Conservation (phyloP, 805 yeast genomes). For the Schizosaccharomyces lindneri region DNA sequence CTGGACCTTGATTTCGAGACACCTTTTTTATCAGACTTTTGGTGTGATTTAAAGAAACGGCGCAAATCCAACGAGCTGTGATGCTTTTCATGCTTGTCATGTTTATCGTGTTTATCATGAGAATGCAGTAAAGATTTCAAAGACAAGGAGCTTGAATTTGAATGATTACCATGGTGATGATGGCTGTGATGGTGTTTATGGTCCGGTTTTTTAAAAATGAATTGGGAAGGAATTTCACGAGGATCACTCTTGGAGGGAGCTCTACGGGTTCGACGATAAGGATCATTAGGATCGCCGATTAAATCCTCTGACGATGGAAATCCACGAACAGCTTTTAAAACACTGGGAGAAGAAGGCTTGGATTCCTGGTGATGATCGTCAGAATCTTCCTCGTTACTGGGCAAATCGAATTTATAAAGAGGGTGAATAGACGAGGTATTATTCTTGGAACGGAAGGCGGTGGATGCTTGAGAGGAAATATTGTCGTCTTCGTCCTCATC, state of each 20-base stretch:
- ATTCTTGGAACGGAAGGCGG: neutral
- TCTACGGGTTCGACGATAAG: constrained; percentile 14
- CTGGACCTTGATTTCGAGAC: constrained; percentile 4
- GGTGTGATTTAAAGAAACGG: constrained; percentile 1
- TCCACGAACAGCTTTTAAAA: neutral
- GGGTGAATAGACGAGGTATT: neutral
- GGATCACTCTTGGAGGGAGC: constrained; percentile 8
- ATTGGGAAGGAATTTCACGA: constrained; percentile 15
- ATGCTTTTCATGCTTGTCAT: constrained; percentile 6
- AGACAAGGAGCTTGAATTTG: constrained; percentile 4
- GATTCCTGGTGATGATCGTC: neutral
- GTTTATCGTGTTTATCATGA: constrained; percentile 5
- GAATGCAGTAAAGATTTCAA: constrained; percentile 7
- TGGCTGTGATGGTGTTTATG: constrained; percentile 1
- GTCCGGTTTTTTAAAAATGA: constrained; percentile 12
- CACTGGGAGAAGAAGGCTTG: too few relatives aligned
- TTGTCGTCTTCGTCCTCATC: neutral
- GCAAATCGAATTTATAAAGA: neutral
- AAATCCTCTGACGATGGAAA: neutral
- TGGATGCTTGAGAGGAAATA: neutral
- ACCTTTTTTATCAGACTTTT: neutral
- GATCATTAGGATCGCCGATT: constrained; percentile 10
- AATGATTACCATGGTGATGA: constrained; percentile 4
- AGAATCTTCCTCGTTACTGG: neutral
- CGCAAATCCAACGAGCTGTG: constrained; percentile 1